These are phyloP conservation scores for Geosmithia morbida DNA, from an alignment of 2,329 filamentous ascomycete genomes.

Conservation along the genomic window DNA sequence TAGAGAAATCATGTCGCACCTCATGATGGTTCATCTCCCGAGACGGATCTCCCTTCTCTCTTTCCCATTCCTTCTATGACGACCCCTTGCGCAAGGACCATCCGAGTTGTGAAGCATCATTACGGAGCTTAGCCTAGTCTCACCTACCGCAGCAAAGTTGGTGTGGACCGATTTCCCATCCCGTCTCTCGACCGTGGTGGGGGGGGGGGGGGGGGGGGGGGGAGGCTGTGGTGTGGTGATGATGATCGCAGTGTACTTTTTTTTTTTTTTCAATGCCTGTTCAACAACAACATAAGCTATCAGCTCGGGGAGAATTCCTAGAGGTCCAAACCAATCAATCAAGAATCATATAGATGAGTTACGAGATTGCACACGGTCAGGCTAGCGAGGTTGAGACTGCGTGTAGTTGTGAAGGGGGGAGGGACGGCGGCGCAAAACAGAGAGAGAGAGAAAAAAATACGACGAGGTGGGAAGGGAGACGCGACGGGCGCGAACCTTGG, in stretches of 20 bases:
- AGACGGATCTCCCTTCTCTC: background rate
- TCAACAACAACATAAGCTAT: conserved; percentile 5
- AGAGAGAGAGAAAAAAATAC: background rate
- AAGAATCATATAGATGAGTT: background rate
- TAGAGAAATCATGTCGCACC: no score
- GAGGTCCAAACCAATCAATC: background rate
- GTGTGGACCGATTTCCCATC: background rate
- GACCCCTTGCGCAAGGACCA: background rate
- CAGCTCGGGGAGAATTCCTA: conserved; percentile 6
- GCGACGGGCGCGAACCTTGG: conserved; percentile 26
- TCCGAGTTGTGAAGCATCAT: background rate
- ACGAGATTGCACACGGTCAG: conserved; percentile 12
- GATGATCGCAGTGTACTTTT: no score
- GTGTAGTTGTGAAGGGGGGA: conserved; percentile 17
- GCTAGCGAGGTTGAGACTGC: conserved; percentile 3
- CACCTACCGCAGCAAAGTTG: background rate
- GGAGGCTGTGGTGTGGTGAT: background rate
- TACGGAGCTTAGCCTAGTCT: background rate
- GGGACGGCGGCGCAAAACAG: background rate
- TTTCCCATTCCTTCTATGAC: background rate
- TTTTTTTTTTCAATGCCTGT: background rate
- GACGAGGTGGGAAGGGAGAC: conserved; percentile 22
- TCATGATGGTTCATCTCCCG: background rate
- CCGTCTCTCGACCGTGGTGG: no score
- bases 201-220: no score